Percentiles rank a stretch among this genome's conserved stretches.
Evolutionary conservation across 306 rosid species (phyloP).

Genomic region (Fragaria iinumae): DNA sequence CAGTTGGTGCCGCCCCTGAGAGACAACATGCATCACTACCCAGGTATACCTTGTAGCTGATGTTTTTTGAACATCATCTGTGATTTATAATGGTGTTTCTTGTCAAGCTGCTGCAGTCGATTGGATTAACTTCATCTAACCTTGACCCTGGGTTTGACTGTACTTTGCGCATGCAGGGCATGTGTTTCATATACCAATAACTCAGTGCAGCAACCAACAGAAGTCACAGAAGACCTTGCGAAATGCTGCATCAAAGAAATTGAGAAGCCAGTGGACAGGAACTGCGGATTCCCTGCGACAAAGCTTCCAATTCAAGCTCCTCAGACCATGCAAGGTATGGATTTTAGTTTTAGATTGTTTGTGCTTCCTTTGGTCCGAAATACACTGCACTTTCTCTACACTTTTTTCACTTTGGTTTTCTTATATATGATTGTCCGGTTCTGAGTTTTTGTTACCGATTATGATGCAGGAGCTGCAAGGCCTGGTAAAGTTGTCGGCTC

Average conservation of each 20-base stretch:
- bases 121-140: background rate
- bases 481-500: conserved; percentile 91
- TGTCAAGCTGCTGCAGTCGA: background rate
- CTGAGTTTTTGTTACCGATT: background rate
- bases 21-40: conserved; percentile 97
- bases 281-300: conserved; percentile 49
- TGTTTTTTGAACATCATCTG: background rate
- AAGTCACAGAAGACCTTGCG: conserved; percentile 75
- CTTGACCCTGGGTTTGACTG: conserved; percentile 2
- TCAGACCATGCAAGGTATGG: conserved; percentile 77
- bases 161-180: conserved; percentile 51
- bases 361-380: background rate
- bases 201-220: conserved; percentile 50
- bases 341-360: background rate
- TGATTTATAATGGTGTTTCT: conserved; percentile 16
- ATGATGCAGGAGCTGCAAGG: conserved; percentile 72
- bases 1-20: conserved; percentile 77
- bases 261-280: conserved; percentile 70
- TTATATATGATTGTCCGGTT: background rate
- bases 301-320: conserved; percentile 80
- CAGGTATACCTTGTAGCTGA: conserved; percentile 45
- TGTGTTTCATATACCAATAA: conserved; percentile 77
- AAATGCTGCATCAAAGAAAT: conserved; percentile 80
- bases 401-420: background rate
- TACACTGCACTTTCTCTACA: background rate